These are phyloP conservation scores for Byssothecium circinans DNA, from an alignment of 2,329 filamentous ascomycete species.

Conservation along the genomic window DNA sequence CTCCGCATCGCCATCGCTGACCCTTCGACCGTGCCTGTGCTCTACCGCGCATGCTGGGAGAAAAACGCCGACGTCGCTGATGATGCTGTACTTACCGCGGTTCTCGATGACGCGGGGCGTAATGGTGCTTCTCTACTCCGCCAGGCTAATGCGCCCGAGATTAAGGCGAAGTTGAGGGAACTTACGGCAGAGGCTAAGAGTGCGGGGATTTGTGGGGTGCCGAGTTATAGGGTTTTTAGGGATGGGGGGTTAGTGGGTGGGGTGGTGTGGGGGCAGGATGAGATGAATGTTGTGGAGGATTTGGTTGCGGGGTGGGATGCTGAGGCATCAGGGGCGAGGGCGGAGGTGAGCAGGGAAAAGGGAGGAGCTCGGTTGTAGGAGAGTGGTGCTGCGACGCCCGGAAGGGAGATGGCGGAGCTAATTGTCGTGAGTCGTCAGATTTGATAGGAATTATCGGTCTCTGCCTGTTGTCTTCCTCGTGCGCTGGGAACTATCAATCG, in stretches of 20 bases:
- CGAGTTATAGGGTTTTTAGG: constrained; percentile 34
- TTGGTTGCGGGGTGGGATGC: constrained; percentile 37
- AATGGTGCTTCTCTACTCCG: constrained; percentile 28
- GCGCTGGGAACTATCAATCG: neutral
- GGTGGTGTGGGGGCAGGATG: constrained; percentile 40
- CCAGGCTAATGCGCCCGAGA: constrained; percentile 23
- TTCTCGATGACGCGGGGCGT: constrained; percentile 32
- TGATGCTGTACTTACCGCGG: constrained; percentile 23
- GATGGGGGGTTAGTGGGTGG: constrained; percentile 24
- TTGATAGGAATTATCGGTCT: too few species aligned
- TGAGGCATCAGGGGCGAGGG: constrained; percentile 5
- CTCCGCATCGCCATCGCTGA: constrained; percentile 35
- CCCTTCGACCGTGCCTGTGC: constrained; percentile 18
- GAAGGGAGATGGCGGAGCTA: too few species aligned
- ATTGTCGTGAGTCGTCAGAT: too few species aligned
- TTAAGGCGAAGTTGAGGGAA: constrained; percentile 29
- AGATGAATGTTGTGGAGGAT: constrained; percentile 37
- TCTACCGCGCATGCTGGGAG: constrained; percentile 41
- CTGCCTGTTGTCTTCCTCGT: too few species aligned
- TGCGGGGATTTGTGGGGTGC: constrained; percentile 37
- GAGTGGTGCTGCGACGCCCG: too few species aligned
- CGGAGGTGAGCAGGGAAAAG: constrained; percentile 1
- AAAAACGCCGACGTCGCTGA: constrained; percentile 32
- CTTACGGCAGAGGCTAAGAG: constrained; percentile 36
- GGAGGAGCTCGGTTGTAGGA: neutral